Conservation (phyloP, 208 protist species). For the Lotmaria passim region DNA sequence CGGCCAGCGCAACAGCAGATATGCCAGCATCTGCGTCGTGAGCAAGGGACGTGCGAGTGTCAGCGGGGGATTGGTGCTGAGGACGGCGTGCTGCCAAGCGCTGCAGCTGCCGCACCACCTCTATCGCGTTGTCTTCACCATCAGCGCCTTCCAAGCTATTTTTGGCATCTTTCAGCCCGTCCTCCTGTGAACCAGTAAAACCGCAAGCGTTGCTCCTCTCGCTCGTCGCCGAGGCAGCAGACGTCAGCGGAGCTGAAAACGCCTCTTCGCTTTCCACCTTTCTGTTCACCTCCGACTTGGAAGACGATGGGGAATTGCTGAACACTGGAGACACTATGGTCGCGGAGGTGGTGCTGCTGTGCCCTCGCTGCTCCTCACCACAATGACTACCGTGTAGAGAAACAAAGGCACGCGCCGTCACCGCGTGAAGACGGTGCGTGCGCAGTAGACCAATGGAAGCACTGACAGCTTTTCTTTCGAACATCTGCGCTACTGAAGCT, state of each 20-base stretch:
- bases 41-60: not conserved
- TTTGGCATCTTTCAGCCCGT: not conserved
- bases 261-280: too few relatives aligned
- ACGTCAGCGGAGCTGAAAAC: too few relatives aligned
- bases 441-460: not conserved
- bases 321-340: too few relatives aligned
- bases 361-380: not conserved
- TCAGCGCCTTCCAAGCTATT: not conserved
- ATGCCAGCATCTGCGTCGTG: not conserved
- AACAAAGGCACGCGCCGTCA: not conserved
- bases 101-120: conserved; percentile 5
- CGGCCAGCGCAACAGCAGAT: not conserved
- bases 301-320: too few relatives aligned
- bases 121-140: not conserved
- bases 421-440: not conserved
- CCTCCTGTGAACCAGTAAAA: too few relatives aligned
- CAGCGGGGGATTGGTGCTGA: not conserved
- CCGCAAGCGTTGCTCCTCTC: too few relatives aligned
- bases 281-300: too few relatives aligned
- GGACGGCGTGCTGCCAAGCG: not conserved
- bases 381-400: not conserved
- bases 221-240: too few relatives aligned
- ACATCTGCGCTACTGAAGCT: not conserved
- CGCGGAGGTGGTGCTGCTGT: not conserved
- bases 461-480: not conserved